Evolutionary conservation across 495 filamentous ascomycete genomes (phyloP).

Genomic region (Neurospora sp.): DNA sequence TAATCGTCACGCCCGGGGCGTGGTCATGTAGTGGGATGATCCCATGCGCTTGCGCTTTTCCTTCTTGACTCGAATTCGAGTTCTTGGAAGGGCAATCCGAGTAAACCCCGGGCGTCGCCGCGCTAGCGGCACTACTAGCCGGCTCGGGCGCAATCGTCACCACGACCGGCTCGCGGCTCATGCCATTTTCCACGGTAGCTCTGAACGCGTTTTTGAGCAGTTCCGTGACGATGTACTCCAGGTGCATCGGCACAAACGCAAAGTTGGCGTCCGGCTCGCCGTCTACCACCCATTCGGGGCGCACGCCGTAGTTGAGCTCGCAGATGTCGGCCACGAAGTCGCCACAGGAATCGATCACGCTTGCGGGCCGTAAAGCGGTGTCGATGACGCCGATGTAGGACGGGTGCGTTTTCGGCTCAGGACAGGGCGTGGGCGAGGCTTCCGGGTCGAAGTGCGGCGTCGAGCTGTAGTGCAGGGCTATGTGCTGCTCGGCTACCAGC

Average conservation of each 20-base stretch:
- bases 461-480: conserved; percentile 80
- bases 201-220: conserved; percentile 94
- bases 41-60: neutral
- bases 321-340: conserved; percentile 91
- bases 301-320: conserved; percentile 87
- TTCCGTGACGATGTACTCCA: conserved; percentile 95
- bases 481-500: conserved; percentile 91
- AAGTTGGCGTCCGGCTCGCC: conserved; percentile 74
- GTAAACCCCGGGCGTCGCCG: conserved; percentile 15
- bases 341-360: conserved; percentile 69
- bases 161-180: conserved; percentile 70
- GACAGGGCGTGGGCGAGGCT: conserved; percentile 32
- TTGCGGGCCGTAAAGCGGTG: conserved; percentile 73
- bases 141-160: conserved; percentile 87
- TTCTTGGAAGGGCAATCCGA: neutral
- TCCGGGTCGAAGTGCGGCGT: conserved; percentile 51
- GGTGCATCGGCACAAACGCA: conserved; percentile 85
- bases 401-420: conserved; percentile 30
- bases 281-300: conserved; percentile 69
- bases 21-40: conserved; percentile 49
- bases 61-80: neutral
- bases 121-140: conserved; percentile 42
- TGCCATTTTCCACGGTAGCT: conserved; percentile 74
- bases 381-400: conserved; percentile 96
- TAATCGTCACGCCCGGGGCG: conserved; percentile 83